Conservation (phyloP, 2,329 filamentous ascomycete species). For the Trichoderma endophyticum region DNA sequence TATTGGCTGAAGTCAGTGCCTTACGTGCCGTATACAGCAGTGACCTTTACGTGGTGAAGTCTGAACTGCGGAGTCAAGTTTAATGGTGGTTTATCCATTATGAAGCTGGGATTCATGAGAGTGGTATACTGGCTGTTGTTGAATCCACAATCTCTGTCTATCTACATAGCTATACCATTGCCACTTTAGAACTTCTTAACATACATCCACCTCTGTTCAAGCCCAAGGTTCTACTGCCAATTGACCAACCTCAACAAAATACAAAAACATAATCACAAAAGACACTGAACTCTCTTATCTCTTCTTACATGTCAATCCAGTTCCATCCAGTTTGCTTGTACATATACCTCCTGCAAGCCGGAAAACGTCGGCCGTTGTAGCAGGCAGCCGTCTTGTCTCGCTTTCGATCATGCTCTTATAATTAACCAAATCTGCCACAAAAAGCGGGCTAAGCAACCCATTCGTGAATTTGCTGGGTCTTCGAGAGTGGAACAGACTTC, state of each 20-base stretch:
- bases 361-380: background rate
- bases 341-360: too few species aligned
- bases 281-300: too few species aligned
- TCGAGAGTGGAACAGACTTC: background rate
- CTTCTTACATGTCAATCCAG: too few species aligned
- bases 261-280: too few species aligned
- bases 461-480: background rate
- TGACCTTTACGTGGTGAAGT: background rate
- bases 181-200: background rate
- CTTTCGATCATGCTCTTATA: background rate
- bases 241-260: too few species aligned
- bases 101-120: background rate
- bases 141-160: background rate
- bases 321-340: too few species aligned
- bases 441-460: background rate
- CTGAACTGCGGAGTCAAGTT: background rate
- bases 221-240: too few species aligned
- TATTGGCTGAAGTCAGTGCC: background rate
- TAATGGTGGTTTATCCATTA: background rate
- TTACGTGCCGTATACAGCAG: background rate
- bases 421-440: background rate
- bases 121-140: background rate
- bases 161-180: background rate
- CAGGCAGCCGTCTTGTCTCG: background rate
- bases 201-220: too few species aligned